These are phyloP conservation scores for Apophysomyces ossiformis DNA, from an alignment of 371 early-diverging fungal species.

Conservation along the genomic window DNA sequence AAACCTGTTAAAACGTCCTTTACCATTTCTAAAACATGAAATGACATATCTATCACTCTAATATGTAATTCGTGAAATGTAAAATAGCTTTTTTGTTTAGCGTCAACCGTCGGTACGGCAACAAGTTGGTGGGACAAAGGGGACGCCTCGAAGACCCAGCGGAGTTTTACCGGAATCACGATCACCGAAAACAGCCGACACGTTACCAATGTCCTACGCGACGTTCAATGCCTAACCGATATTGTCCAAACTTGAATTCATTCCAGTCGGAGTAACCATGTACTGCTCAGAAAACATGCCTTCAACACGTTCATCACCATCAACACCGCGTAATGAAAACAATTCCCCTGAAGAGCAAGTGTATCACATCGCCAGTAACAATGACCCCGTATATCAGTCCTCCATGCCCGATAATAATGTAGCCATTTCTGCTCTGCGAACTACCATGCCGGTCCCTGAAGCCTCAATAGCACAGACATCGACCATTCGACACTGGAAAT, in stretches of 20 bases:
- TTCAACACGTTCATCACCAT: not conserved
- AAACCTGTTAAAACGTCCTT: not conserved
- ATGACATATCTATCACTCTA: not conserved
- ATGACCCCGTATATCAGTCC: not conserved
- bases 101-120: too few relatives aligned
- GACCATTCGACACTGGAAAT: not conserved
- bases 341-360: not conserved
- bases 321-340: not conserved
- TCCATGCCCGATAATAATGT: not conserved
- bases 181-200: too few relatives aligned
- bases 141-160: too few relatives aligned
- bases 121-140: too few relatives aligned
- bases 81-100: too few relatives aligned
- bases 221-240: too few relatives aligned
- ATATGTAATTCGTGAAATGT: too few relatives aligned
- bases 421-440: not conserved
- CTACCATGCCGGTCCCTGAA: not conserved
- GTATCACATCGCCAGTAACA: not conserved
- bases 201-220: too few relatives aligned
- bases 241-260: not conserved
- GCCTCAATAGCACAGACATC: not conserved
- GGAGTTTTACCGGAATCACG: too few relatives aligned
- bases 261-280: slow-evolving; percentile 5
- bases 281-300: not conserved
- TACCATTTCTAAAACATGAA: not conserved